These are phyloP conservation scores for Diutina rugosa DNA, from an alignment of 1,139 yeast genomes.

Conservation along the genomic window DNA sequence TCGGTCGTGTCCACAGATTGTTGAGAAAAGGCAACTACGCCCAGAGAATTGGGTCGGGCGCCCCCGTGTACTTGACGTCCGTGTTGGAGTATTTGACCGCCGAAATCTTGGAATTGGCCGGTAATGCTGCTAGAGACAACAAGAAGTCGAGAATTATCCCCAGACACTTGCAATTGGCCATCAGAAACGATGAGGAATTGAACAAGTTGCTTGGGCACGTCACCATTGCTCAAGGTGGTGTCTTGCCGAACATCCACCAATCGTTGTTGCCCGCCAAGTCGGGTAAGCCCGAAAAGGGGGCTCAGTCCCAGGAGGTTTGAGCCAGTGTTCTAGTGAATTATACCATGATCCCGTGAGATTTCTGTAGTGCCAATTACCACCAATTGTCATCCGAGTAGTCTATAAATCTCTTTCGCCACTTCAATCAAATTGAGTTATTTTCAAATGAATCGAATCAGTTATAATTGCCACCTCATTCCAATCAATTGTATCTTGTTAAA, in stretches of 20 bases:
- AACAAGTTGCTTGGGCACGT: constrained; percentile 90
- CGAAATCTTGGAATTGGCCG: constrained; percentile 95
- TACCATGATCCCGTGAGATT: too few species aligned
- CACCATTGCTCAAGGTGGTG: constrained; percentile 97
- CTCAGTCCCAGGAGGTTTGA: constrained; percentile 81
- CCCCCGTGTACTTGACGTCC: constrained; percentile 91
- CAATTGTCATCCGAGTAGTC: neutral
- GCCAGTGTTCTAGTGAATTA: neutral
- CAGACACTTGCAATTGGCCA: constrained; percentile 96
- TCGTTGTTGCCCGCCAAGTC: constrained; percentile 87
- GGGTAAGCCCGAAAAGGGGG: constrained; percentile 42
- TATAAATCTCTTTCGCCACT: neutral
- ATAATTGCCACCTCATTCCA: too few species aligned
- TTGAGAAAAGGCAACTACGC: constrained; percentile 98
- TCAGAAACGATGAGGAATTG: constrained; percentile 96
- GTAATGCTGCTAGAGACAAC: constrained; percentile 98
- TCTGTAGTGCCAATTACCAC: too few species aligned
- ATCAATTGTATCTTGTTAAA: too few species aligned
- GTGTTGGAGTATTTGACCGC: constrained; percentile 95
- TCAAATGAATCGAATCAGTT: too few species aligned
- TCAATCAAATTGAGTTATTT: too few species aligned
- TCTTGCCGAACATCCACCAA: constrained; percentile 92
- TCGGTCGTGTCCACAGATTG: constrained; percentile 97
- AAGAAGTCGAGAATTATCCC: constrained; percentile 97
- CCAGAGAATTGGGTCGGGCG: constrained; percentile 98